Evolutionary conservation across 257 asterid species (phyloP).

Genomic region (Penstemon davidsonii): DNA sequence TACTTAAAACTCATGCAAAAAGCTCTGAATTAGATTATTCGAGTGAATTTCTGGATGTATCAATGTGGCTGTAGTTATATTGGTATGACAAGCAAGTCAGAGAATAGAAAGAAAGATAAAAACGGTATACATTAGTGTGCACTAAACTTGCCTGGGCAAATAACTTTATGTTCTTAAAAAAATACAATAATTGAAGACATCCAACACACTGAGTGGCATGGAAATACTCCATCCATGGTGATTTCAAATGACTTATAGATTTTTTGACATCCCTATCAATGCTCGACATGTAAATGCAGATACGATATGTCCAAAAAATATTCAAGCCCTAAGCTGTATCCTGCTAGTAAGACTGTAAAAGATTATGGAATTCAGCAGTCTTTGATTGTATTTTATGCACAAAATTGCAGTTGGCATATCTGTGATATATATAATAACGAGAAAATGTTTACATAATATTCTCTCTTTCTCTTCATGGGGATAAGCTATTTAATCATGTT

Average conservation of each 20-base stretch:
- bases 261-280: too few relatives aligned
- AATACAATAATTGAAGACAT: background rate
- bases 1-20: background rate
- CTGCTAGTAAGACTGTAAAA: too few relatives aligned
- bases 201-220: background rate
- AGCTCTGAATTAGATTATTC: too few relatives aligned
- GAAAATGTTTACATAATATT: background rate
- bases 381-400: too few relatives aligned
- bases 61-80: background rate
- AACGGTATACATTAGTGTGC: background rate
- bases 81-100: background rate
- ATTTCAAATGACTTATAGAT: background rate
- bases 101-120: background rate
- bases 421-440: background rate
- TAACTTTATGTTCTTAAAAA: background rate
- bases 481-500: constrained; percentile 6
- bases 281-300: too few relatives aligned
- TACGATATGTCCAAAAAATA: too few relatives aligned
- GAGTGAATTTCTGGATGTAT: background rate
- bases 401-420: too few relatives aligned
- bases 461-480: constrained; percentile 1
- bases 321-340: too few relatives aligned
- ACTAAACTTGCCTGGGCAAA: background rate
- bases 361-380: too few relatives aligned
- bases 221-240: background rate